Conservation (phyloP, 148 eudicot species). For the Camellia japonica region DNA sequence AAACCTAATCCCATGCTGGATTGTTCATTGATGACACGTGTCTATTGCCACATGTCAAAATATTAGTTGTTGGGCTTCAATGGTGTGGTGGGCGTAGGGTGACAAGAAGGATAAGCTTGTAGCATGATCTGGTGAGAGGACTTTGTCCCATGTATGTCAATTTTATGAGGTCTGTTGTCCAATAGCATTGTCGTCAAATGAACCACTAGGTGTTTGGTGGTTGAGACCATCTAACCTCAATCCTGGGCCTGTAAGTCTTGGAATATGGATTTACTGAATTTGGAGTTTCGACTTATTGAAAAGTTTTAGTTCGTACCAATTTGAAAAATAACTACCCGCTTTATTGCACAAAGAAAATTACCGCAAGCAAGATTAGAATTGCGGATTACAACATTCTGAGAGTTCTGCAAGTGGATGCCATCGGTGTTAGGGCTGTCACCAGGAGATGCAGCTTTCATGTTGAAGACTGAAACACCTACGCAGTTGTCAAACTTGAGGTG, state of each 20-base stretch:
- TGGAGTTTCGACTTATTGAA: too few species aligned
- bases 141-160: background rate
- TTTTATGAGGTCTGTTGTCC: background rate
- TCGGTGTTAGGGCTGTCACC: constrained; percentile 96
- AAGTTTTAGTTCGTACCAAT: too few species aligned
- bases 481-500: constrained; percentile 88
- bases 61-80: constrained; percentile 3
- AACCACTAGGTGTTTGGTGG: background rate
- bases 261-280: background rate
- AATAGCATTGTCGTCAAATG: background rate
- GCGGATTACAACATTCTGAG: constrained; percentile 76
- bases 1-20: constrained; percentile 1
- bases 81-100: constrained; percentile 3
- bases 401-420: constrained; percentile 88
- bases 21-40: background rate
- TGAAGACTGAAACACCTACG: constrained; percentile 61
- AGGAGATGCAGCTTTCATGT: constrained; percentile 62
- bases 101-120: constrained; percentile 4
- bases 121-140: constrained; percentile 2
- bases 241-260: background rate
- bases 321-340: too few species aligned
- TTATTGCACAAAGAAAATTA: constrained; percentile 28
- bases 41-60: background rate
- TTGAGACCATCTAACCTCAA: background rate
- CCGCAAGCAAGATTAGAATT: constrained; percentile 71